Evolutionary conservation across 1,284 basidiomycete species (phyloP), one percentile per base, ranked within the genome.

Genomic region (Heterobasidion annosum): DNA sequence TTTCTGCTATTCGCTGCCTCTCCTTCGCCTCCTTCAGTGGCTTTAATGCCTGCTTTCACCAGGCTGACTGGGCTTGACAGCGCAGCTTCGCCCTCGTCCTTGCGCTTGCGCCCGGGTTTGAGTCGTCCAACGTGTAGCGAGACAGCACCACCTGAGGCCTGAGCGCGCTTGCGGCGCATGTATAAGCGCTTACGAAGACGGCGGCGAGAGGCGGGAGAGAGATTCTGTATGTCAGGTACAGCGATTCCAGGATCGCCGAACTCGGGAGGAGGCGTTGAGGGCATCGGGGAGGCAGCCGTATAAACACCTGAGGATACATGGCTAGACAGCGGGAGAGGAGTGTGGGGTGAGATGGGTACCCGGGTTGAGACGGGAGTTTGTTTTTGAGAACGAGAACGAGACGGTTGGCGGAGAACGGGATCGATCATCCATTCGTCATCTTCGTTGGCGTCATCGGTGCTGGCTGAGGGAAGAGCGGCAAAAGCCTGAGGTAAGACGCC

Each of bases 121-220:
- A 83, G 65, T 53, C 65, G 63, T 4, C 59, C 56, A 2, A 65
- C 56, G 19, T 65, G 65, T n/a, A 67, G 60, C 34, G 70, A 67
- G 2, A 64, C 62, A 12, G 62, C 62, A 16, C 54, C 62, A 16
- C 81, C 81, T 2, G 61, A 61, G 33, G 67, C 63, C 42, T 73
- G 68, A 13, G 86, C 85, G 43, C 87, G 77, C 63, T 81, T 84
- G 44, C 78, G 77, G 9, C 87, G 81, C 85, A 88, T 88, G 62
- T 85, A 78, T 6, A 89, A 67, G 35, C 85, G 73, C 57, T 88
- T 88, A 57, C 70, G 68, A 35, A 80, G 60, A 37, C 78, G 81
- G 45, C 81, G 75, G 15, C 81, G 81, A 3, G 79, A 74, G 2
- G 62, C 64, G 3, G 83, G 82, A n/a, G 77, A 75, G n/a, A 79